Percentiles rank a stretch among this genome's conserved stretches.
Evolutionary conservation across 1,284 basidiomycete genomes (phyloP).

Genomic region (Ceratorhiza oryzae-sativae): DNA sequence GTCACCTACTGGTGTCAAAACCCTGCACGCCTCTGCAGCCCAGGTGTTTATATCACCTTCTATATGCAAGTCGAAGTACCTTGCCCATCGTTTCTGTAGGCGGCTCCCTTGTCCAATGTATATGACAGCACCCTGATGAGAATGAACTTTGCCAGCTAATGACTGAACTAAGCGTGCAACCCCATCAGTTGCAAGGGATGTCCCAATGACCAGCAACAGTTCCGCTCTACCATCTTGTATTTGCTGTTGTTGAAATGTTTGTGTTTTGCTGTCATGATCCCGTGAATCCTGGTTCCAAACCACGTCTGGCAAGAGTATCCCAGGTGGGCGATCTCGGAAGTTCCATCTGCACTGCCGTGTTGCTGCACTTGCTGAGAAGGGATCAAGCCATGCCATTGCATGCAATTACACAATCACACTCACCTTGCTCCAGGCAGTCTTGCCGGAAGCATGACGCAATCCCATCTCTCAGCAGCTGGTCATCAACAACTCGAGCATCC

Average conservation of each 20-base stretch:
- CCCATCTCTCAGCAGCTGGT: background rate
- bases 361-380: too few species aligned
- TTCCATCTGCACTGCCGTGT: background rate
- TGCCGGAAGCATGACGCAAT: background rate
- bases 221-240: background rate
- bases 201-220: slow-evolving; percentile 14
- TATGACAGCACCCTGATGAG: background rate
- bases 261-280: background rate
- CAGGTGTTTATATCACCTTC: slow-evolving; percentile 1
- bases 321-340: background rate
- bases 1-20: background rate
- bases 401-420: background rate
- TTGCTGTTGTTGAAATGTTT: background rate
- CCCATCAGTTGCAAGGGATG: slow-evolving; percentile 11
- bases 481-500: background rate
- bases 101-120: background rate
- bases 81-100: background rate
- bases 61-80: slow-evolving; percentile 4
- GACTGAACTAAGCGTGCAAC: slow-evolving; percentile 2
- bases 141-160: background rate
- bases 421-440: slow-evolving; percentile 4
- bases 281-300: background rate
- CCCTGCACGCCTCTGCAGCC: background rate
- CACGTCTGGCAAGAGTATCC: background rate
- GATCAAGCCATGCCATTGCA: too few species aligned